Evolutionary conservation across 2,329 filamentous ascomycete genomes (phyloP).

Genomic region (Grosmannia serpens): DNA sequence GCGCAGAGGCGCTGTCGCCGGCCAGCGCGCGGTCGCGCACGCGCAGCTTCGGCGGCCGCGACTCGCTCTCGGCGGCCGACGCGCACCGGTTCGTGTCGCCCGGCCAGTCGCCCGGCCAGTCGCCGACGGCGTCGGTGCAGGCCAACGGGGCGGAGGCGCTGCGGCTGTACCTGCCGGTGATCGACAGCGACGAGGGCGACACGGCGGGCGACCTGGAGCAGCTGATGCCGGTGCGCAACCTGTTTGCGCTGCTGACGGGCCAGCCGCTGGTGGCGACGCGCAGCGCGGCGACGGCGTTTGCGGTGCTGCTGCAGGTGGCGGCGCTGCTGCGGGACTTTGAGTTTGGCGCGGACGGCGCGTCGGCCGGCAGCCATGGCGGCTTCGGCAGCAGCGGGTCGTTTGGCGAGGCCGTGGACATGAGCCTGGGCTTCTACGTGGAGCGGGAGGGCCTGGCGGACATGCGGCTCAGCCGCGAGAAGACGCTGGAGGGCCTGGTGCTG

Average conservation of each 20-base stretch:
- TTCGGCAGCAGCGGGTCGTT: slow-evolving; percentile 34
- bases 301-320: slow-evolving; percentile 42
- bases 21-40: slow-evolving; percentile 22
- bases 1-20: slow-evolving; percentile 24
- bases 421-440: slow-evolving; percentile 65
- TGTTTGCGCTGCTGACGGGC: slow-evolving; percentile 54
- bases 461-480: slow-evolving; percentile 73
- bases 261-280: slow-evolving; percentile 51
- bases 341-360: slow-evolving; percentile 30
- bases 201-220: slow-evolving; percentile 34
- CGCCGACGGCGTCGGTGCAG: slow-evolving; percentile 24
- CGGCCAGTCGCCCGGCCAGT: too few relatives aligned
- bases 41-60: slow-evolving; percentile 35
- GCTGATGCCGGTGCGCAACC: slow-evolving; percentile 48
- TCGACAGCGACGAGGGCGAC: slow-evolving; percentile 21
- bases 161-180: slow-evolving; percentile 42
- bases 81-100: slow-evolving; percentile 27
- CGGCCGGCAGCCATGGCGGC: not conserved
- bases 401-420: slow-evolving; percentile 48
- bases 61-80: slow-evolving; percentile 38
- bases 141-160: slow-evolving; percentile 25
- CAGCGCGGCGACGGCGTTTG: slow-evolving; percentile 38
- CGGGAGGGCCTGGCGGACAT: slow-evolving; percentile 71
- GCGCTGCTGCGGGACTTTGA: slow-evolving; percentile 43
- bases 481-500: slow-evolving; percentile 76